These are phyloP conservation scores for Phoma sp. DNA, from an alignment of 2,329 filamentous ascomycete species.

Conservation along the genomic window DNA sequence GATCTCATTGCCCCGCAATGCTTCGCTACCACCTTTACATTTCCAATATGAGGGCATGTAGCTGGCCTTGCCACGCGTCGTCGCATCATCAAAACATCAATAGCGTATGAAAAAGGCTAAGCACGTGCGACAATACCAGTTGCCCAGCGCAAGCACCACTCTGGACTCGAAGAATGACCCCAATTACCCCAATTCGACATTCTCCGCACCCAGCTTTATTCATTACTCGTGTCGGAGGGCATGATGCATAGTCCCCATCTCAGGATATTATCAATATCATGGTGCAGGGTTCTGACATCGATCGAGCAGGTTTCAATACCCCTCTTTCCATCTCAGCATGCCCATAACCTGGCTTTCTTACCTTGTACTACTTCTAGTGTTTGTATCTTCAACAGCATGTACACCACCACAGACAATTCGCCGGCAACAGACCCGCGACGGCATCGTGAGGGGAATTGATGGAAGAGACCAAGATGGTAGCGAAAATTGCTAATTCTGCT, in stretches of 20 bases:
- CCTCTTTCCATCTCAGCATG: constrained; percentile 13
- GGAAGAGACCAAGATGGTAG: constrained; percentile 30
- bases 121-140: neutral
- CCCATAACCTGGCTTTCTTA: neutral
- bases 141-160: neutral
- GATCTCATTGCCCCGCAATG: neutral
- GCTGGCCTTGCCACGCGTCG: neutral
- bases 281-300: neutral
- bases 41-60: neutral
- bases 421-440: constrained; percentile 10
- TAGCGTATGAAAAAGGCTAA: neutral
- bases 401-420: neutral
- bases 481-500: neutral
- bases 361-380: constrained; percentile 1
- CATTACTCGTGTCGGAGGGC: neutral
- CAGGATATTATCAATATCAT: neutral
- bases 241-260: neutral
- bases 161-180: neutral
- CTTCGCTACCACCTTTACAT: constrained; percentile 5
- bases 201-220: neutral
- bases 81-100: constrained; percentile 3
- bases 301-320: neutral
- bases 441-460: constrained; percentile 27
- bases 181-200: too few relatives aligned
- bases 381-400: constrained; percentile 16